Conservation (phyloP, 768 basidiomycete genomes). For the Sarcomyxa edulis region DNA sequence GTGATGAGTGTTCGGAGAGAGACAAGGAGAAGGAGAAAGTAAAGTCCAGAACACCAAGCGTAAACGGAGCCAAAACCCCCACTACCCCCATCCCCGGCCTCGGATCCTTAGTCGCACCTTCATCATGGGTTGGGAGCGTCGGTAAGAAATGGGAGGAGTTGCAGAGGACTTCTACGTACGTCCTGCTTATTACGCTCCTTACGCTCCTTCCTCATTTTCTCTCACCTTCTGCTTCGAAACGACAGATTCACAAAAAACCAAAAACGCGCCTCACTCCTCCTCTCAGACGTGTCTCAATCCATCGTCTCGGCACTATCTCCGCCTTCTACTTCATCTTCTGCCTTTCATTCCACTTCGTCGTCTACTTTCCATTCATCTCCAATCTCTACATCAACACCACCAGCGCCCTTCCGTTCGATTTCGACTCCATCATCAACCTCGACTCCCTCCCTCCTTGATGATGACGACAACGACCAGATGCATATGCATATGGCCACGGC, state of each 20-base stretch:
- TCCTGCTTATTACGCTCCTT: slow-evolving; percentile 15
- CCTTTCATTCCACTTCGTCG: slow-evolving; percentile 14
- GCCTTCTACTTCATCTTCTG: slow-evolving; percentile 27
- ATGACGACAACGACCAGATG: slow-evolving; percentile 25
- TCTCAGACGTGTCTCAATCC: slow-evolving; percentile 61
- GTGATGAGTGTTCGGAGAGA: too few relatives aligned
- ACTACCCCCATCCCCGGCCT: slow-evolving; percentile 35
- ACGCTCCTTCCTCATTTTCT: not conserved
- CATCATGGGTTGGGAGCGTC: slow-evolving; percentile 53
- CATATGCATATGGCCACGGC: slow-evolving; percentile 9
- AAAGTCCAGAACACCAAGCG: too few relatives aligned
- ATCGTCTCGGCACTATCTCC: slow-evolving; percentile 41
- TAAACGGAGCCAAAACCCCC: too few relatives aligned
- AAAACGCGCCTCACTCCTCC: slow-evolving; percentile 61
- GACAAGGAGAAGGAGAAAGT: too few relatives aligned
- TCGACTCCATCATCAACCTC: slow-evolving; percentile 10
- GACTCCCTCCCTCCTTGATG: slow-evolving; percentile 32
- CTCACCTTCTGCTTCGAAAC: slow-evolving; percentile 7
- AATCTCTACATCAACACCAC: slow-evolving; percentile 11
- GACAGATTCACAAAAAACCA: slow-evolving; percentile 60
- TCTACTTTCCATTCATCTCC: slow-evolving; percentile 15
- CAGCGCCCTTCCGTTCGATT: slow-evolving; percentile 13
- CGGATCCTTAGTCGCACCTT: slow-evolving; percentile 25
- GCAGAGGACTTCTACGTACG: slow-evolving; percentile 49
- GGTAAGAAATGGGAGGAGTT: slow-evolving; percentile 59